Evolutionary conservation across 1,139 yeast species (phyloP), one percentile per base, ranked within the genome.

Genomic region (Blastobotrys proliferans): DNA sequence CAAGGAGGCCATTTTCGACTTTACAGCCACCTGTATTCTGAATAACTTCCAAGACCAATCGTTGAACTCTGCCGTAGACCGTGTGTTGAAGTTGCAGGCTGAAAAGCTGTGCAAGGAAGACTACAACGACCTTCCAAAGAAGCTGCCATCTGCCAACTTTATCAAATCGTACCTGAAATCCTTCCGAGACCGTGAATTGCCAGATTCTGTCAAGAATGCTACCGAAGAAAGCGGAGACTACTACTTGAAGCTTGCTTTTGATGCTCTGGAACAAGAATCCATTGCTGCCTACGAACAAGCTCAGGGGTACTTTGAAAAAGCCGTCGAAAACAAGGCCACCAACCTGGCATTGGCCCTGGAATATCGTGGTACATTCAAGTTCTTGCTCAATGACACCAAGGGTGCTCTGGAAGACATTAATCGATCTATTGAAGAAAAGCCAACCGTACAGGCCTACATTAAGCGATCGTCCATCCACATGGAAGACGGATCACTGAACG

Each of bases 1-100:
- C 66, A 76, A 80, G 43, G 95, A 90, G 47, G 92, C 98, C 42
- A 81, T 88, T 78, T 81, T 83, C 64, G 98, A 94, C 66, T 77
- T 86, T 64, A 90, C 97, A 45, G 90, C 95, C 3, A 64, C 68
- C 18, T 61, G 69, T 48, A 64, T 69, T 27, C 55, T 69, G 48
- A 61, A 63, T 47, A 60, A 62, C 45, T 83, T 86, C 68, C 78
- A 79, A 58, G 86, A 85, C 64, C 81, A 81, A 58, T 73, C 85
- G 26, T 76, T 85, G 47, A 95, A 88, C 64, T 76, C 78, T 52
- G 78, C 85, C 45, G 79, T 94, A 59, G 97, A 94, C 70, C 79
- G 96, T 64, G 88, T 86, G 36, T 76, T 92, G 71, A 78, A 78
- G 61, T 78, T 82, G 59, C 52, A 56, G 34, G 63, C 66, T 10